Conservation (phyloP, 2,329 filamentous ascomycete species). For the Leptographium galeiforme region DNA sequence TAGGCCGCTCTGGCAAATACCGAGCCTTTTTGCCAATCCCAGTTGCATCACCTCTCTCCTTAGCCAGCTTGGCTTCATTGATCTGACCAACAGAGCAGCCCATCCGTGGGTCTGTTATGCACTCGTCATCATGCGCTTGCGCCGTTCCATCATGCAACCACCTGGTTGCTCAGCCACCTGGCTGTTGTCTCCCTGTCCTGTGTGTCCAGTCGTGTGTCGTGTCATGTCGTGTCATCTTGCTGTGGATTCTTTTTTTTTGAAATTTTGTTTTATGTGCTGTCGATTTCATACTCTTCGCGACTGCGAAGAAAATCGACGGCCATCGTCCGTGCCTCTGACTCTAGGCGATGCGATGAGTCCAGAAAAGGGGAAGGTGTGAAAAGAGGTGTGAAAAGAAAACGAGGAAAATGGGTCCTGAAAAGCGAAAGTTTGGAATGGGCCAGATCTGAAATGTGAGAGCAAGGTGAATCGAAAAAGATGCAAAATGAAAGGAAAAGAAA, state of each 20-base stretch:
- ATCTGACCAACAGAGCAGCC: background rate
- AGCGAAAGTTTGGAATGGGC: too few species aligned
- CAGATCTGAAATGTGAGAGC: too few species aligned
- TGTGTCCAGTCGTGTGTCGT: background rate
- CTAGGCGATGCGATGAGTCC: background rate
- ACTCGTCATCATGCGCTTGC: background rate
- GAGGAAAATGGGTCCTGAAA: too few species aligned
- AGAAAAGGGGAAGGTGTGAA: background rate
- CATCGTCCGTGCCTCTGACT: background rate
- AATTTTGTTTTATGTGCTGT: too few species aligned
- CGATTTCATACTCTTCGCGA: background rate
- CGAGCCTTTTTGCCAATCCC: too few species aligned
- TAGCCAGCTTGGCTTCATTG: too few species aligned
- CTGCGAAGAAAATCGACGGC: background rate
- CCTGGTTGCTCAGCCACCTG: background rate
- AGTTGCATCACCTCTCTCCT: too few species aligned
- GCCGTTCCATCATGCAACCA: background rate
- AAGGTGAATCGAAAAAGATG: too few species aligned
- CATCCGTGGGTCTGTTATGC: background rate
- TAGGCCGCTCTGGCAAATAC: too few species aligned
- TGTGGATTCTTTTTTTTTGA: too few species aligned
- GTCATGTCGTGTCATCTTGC: background rate
- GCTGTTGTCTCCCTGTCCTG: background rate
- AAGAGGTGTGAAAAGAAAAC: too few species aligned
- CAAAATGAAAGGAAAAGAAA: too few species aligned